phyloP scores from a whole-genome alignment of 2,329 filamentous ascomycete species.

The Zarea fungicola region DNA sequence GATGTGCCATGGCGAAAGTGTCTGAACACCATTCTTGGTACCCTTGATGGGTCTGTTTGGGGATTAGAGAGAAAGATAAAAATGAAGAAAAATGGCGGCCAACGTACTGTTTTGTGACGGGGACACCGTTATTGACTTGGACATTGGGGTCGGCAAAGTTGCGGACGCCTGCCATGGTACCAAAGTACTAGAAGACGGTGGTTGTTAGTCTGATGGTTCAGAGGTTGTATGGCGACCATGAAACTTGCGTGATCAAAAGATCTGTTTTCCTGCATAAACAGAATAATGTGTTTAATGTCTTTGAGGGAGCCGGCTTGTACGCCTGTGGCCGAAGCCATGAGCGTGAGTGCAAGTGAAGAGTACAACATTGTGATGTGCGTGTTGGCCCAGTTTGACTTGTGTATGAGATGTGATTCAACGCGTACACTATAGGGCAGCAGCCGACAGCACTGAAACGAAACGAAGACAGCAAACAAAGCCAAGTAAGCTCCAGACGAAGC shows the following conservation, averaged over 20 bases:
- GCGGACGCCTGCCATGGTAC: constrained; percentile 48
- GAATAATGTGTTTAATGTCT: constrained; percentile 52
- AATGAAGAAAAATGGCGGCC: neutral
- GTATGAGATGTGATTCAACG: neutral
- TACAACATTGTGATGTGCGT: constrained; percentile 6
- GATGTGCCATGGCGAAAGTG: constrained; percentile 45
- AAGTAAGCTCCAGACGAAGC: neutral
- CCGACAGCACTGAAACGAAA: neutral
- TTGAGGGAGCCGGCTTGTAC: constrained; percentile 34
- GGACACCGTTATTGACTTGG: constrained; percentile 29
- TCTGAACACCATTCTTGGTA: constrained; percentile 35
- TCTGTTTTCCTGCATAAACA: constrained; percentile 48
- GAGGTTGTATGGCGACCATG: neutral
- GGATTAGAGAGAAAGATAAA: neutral
- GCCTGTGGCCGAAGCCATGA: constrained; percentile 18
- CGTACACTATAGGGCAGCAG: too few species aligned
- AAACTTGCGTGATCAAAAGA: constrained; percentile 29
- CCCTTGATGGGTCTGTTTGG: constrained; percentile 28
- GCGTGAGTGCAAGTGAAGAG: constrained; percentile 5
- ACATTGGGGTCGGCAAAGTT: constrained; percentile 44
- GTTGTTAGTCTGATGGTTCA: neutral
- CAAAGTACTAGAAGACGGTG: constrained; percentile 42
- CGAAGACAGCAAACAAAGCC: neutral
- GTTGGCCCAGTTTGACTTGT: neutral
- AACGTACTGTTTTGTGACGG: constrained; percentile 45